Evolutionary conservation across 208 protist species (phyloP), one percentile per base, ranked within the genome.

Genomic region (Vickermania ingenoplastis): DNA sequence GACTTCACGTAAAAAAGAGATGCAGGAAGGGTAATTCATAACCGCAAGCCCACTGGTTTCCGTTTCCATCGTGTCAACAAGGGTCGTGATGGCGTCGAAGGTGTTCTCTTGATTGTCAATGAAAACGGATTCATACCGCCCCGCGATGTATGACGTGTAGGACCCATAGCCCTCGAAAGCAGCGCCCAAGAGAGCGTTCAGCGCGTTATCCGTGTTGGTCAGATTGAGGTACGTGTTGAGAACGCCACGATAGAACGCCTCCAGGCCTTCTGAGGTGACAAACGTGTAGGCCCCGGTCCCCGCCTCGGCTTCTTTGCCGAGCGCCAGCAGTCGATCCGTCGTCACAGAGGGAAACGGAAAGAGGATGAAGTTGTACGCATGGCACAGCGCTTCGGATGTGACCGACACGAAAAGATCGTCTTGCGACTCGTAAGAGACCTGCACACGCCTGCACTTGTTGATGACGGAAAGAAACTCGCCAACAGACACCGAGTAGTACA

Each of bases 311-410:
- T 17, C 5, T 11, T 17, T 25, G 23, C 21, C 23, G 50, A 54
- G 50, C 24, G 50, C 50, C 11, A 26, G 5, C 7, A 54, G 7
- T 7, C 7, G 21, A 11, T 26, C 23, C 21, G 50, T 28, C 5
- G 50, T 54, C 11, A 11, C n/a, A 5, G 5, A 7, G 5, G 13
- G 21, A 54, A 28, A 17, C 7, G 50, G 50, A 25, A 54, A 54
- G 11, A 17, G 11, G 22, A 54, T 26, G 50, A 28, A 54, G 24
- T 54, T 54, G 50, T 54, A 54, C 50, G 50, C 50, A 54, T 54
- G 11, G 22, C 24, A 17, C 50, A 54, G 7, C 24, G 50, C 50
- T 7, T 17, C 7, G 23, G 13, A 28, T 21, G 50, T 54, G 11
- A 54, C 24, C 5, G 50, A 54, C 11, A 54, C 50, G 24, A 13